Evolutionary conservation across 176 grass and related monocot genomes (phyloP), one percentile per base, ranked within the genome.

Genomic region (Olyra latifolia): DNA sequence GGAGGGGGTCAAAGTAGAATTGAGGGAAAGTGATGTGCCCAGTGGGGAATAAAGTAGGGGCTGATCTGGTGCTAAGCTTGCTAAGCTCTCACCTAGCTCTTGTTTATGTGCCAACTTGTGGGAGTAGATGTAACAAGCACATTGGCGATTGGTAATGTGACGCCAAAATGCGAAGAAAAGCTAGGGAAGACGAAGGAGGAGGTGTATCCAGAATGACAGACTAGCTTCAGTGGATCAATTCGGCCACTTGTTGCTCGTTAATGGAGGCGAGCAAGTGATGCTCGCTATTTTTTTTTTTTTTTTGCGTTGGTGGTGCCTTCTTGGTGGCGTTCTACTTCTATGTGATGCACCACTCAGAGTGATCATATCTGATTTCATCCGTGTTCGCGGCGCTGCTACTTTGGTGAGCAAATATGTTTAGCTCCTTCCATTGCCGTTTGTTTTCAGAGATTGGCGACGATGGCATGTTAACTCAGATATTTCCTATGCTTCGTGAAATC

Each of bases 71-170:
- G 55, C 48, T 70, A 71, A 80, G 63, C 71, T 55, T 85, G 47
- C 57, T 35, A 35, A 35, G 32, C 32, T 35, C 32, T 35, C 32
- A 35, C 32, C 32, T n/a, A 17, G 71, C 23, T 45, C 55, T 81
- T 76, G 64, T 76, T 85, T 76, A 81, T 30, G 22, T 71, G 77
- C n/a, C 82, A 64, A 81, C 77, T 89, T 89, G 74, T 69, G 53
- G 53, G 59, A 7, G 53, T 45, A 49, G 54, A 80, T 84, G 75
- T 63, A 53, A 75, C 76, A 54, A 50, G 23, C 25, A 7, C 16
- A 22, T 53, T 25, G 29, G 43, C 4, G 29, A 43, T 48, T 20
- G 29, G 43, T 6, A 41, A 43, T 48, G 70, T 35, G 41, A n/a
- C 7, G 66, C 29, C 41, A 68, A 29, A 49, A 20, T 28, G 56